Evolutionary conservation across 2,329 filamentous ascomycete genomes (phyloP).

Genomic region (Cladobotryum mycophilum): DNA sequence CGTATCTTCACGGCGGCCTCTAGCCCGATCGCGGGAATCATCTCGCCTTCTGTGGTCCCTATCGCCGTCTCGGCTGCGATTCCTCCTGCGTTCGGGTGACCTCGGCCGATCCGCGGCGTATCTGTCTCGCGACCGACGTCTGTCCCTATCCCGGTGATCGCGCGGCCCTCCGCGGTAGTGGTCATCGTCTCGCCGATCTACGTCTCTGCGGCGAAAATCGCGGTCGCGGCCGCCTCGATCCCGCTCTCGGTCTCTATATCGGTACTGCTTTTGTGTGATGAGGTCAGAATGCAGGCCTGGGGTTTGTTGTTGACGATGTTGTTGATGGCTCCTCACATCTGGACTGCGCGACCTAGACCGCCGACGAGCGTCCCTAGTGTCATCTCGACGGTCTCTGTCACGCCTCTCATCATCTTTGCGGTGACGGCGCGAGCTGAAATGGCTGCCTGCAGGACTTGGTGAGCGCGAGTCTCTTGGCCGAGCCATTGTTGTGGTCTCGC

Average conservation of each 20-base stretch:
- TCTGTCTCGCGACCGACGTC: slow-evolving; percentile 58
- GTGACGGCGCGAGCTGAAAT: slow-evolving; percentile 64
- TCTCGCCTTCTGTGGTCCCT: slow-evolving; percentile 67
- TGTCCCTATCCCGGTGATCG: slow-evolving; percentile 51
- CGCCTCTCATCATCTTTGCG: slow-evolving; percentile 56
- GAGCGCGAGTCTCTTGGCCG: slow-evolving; percentile 67
- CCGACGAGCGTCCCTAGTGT: slow-evolving; percentile 46
- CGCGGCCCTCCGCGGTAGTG: slow-evolving; percentile 55
- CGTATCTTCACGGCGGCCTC: slow-evolving; percentile 61
- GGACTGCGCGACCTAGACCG: slow-evolving; percentile 58
- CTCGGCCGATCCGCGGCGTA: slow-evolving; percentile 51
- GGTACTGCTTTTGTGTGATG: slow-evolving; percentile 39
- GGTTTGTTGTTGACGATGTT: not conserved
- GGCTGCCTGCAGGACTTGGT: slow-evolving; percentile 90
- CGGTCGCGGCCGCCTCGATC: slow-evolving; percentile 44
- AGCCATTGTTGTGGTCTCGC: slow-evolving; percentile 47
- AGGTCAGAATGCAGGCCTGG: slow-evolving; percentile 34
- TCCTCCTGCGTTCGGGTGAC: slow-evolving; percentile 53
- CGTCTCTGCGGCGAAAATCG: slow-evolving; percentile 60
- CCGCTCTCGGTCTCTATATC: slow-evolving; percentile 50
- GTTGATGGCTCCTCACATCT: slow-evolving; percentile 45
- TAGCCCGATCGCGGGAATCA: slow-evolving; percentile 61
- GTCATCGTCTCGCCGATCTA: slow-evolving; percentile 61
- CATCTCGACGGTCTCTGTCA: slow-evolving; percentile 44
- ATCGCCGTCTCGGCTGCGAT: slow-evolving; percentile 48